Conservation (phyloP, 257 asterid species). For the Verbascum thapsus region DNA sequence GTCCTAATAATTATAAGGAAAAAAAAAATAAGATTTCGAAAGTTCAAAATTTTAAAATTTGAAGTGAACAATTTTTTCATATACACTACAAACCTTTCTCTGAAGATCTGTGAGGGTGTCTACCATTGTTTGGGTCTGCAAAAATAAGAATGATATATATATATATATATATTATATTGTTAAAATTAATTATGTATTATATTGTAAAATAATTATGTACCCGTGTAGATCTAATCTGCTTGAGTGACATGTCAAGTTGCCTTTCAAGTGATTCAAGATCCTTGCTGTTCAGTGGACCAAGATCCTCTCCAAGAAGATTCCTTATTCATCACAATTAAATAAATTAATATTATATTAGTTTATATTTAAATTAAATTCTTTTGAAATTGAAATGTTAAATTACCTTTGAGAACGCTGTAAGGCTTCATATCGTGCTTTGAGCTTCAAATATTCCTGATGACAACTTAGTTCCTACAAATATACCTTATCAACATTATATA, state of each 20-base stretch:
- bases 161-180: no score
- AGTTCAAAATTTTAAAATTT: not conserved
- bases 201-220: constrained; percentile 46
- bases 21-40: constrained; percentile 13
- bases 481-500: no score
- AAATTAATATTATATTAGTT: no score
- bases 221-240: constrained; percentile 94
- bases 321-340: constrained; percentile 35
- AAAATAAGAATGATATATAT: constrained; percentile 8
- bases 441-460: constrained; percentile 97
- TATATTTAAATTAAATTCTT: not conserved
- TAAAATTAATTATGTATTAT: no score
- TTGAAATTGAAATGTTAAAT: not conserved
- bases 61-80: not conserved
- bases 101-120: constrained; percentile 92
- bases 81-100: constrained; percentile 59
- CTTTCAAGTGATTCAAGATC: constrained; percentile 95
- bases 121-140: constrained; percentile 93
- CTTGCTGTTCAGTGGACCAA: constrained; percentile 91
- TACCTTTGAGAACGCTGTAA: constrained; percentile 94
- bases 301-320: constrained; percentile 97
- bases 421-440: constrained; percentile 93
- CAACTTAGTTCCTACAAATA: constrained; percentile 80
- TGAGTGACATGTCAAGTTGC: constrained; percentile 91
- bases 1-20: constrained; percentile 52